Base-by-base conservation (phyloP, 2,329 filamentous ascomycete species). In the Pseudogymnoascus sp. region DNA sequence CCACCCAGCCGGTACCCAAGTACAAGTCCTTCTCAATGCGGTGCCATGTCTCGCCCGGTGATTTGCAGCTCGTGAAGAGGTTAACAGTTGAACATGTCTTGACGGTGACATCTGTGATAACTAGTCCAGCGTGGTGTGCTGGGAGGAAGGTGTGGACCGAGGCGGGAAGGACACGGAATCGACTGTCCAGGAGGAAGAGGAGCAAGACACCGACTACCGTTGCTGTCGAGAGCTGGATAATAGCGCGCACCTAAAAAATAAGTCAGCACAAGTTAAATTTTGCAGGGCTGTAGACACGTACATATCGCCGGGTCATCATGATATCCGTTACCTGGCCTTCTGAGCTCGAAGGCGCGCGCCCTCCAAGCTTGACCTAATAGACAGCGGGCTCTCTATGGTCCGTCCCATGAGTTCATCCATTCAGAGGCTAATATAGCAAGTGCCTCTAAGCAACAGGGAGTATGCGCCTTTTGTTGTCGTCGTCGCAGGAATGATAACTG, bases 1-100 rank as follows among this genome's bases (percentile, higher is more conserved):
- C 83, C 35, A 87, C 77, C 85, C 86, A 90, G 50, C 83, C 82
- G 13, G 78, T 80, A 62, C 81, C 81, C 57, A 91, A 77, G 69
- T 88, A 88, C 2, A 91, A 78, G 71, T 91, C 87, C 73, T 90
- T 91, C 68, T 90, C 85, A 42, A 91, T 78, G 31, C 85, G 82
- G 69, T 87, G 82, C 87, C 87, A 90, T 66, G 67, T 57, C 31
- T 70, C 78, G 38, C 81, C 76, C 69, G 88, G 83, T 38, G 88
- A 78, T 64, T 81, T 83, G 71, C 86, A 89, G 67, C 77, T 82
- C 10, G 81, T 81, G 36, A 87, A 80, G 9, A 80, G 68, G 64
- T 87, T 88, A 36, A 89, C 69, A 2, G 80, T 78, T 7, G 84
- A 86, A 72, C 88, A 91, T 50, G 81, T 84, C 31, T 82, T 79